Evolutionary conservation across 192 early-diverging fungal genomes (phyloP).

Genomic region (Coemansia sp.): DNA sequence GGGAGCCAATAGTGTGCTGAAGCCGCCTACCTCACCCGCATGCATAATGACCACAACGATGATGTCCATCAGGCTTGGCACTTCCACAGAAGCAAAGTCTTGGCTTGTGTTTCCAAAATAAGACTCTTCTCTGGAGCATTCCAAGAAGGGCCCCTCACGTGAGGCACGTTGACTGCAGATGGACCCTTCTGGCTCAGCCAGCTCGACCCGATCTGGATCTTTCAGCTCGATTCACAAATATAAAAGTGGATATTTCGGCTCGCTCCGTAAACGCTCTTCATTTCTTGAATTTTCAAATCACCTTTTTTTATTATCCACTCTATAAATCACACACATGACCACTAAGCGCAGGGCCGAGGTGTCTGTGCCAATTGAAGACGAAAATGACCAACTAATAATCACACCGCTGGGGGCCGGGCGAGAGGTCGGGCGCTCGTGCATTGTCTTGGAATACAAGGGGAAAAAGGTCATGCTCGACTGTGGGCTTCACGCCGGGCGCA

Average conservation of each 20-base stretch:
- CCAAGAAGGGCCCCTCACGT: neutral
- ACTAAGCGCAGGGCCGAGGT: constrained; percentile 40
- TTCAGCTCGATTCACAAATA: neutral
- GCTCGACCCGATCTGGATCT: neutral
- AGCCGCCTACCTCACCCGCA: too few relatives aligned
- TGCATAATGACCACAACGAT: too few relatives aligned
- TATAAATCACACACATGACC: constrained; percentile 6
- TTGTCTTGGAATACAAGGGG: constrained; percentile 92
- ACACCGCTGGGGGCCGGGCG: constrained; percentile 97
- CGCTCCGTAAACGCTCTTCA: neutral
- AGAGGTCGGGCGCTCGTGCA: constrained; percentile 94
- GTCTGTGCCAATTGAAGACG: constrained; percentile 61
- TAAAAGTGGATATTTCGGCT: too few relatives aligned
- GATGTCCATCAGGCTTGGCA: neutral
- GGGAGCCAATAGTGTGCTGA: constrained; percentile 1
- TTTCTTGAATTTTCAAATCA: neutral
- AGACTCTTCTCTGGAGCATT: neutral
- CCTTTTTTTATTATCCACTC: neutral
- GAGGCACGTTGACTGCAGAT: neutral
- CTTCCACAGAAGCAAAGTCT: neutral
- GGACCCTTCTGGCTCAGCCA: neutral
- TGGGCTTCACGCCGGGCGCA: constrained; percentile 93
- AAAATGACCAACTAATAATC: constrained; percentile 83
- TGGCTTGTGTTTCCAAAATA: neutral
- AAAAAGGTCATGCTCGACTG: constrained; percentile 98